Base-by-base conservation (phyloP, 2,329 filamentous ascomycete species). In the Calcarisporium arbuscula region DNA sequence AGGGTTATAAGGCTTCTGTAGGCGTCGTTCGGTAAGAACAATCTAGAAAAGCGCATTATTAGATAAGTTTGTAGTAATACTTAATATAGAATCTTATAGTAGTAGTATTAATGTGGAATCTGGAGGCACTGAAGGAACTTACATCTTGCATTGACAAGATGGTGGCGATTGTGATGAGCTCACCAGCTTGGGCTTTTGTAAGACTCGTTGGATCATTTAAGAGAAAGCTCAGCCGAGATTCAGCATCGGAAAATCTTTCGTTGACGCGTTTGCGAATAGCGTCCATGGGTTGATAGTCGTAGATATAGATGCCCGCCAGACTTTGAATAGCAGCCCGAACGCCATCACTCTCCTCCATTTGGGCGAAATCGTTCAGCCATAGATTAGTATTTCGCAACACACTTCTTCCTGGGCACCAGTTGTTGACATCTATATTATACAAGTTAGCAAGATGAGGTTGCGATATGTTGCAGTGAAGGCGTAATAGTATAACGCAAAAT, bases 361-460 rank as follows among this genome's bases (percentile, higher is more conserved):
- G 48, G 5, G 58, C 58, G 30, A 65, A 60, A 27, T 65, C 59
- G 8, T 50, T 52, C 12, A 63, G 42, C 61, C 61, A 65, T 2
- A 61, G 47, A 37, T 65, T 65, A 15, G 61, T 62, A 11, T 50
- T 53, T 6, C 40, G 38, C 4, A 64, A 44, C 12, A 65, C 52
- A 35, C 57, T 64, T 29, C 61, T 50, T 6, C 61, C 61, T 2
- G 61, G 57, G 22, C 61, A 64, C 61, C 61, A 64, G 15, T 62
- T 62, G 8, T 47, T 49, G 4, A 57, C 44, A 39, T 64, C 61
- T 64, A 8, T 11, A 35, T 29, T 31, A 46, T 28, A 37, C 30
- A 27, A 6, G 9, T 30, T 14, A 34, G 27, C 25, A 23, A 32
- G 15, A 20, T 25, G 7, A 25, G 18, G 4, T n/a, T 33, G 10